Base-by-base conservation (phyloP, 345 rosid species). In the Lepidium aucheri region DNA sequence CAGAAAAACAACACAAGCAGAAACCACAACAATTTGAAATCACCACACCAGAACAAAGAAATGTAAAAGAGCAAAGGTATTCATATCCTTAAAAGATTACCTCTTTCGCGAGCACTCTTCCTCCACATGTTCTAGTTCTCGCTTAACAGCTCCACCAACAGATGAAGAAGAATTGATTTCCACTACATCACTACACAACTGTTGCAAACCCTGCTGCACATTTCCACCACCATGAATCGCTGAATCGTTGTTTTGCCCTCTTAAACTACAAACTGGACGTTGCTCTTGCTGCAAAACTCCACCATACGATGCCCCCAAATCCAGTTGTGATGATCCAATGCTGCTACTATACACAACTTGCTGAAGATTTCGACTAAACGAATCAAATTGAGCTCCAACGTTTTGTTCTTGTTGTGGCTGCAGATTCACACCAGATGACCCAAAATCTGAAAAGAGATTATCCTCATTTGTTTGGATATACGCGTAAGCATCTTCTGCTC, bases 141-240 rank as follows among this genome's bases (percentile, higher is more conserved):
- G 63, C 68, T 74, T 74, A 45, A 74, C 64, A 43, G 14, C 64
- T 9, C 77, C 72, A 60, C 77, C 72, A 52, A 50, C 77, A 30
- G 68, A 74, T 30, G 77, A 74, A 3, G 77, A 67, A 74, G 77
- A 67, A 40, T 60, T 67, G 44, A 74, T 67, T 8, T 74, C 77
- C 14, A 74, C 55, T 3, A 60, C 57, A 53, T 22, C 40, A 4
- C 28, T 10, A 42, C 49, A 65, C 7, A 51, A 47, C 51, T 66
- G 63, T 18, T 65, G 60, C 1, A 2, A 65, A 39, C 41, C 54
- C n/a, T 39, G 69, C 41, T 30, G 14, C 44, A 58, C 30, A 28
- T 28, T 28, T 28, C 32, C 32, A 28, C 7, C 32, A 28, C 32
- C 32, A 42, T 7, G 38, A 57, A 13, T 1, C 45, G 5, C 38